Base-by-base conservation (phyloP, 2,329 filamentous ascomycete species). In the Fusarium sororula region DNA sequence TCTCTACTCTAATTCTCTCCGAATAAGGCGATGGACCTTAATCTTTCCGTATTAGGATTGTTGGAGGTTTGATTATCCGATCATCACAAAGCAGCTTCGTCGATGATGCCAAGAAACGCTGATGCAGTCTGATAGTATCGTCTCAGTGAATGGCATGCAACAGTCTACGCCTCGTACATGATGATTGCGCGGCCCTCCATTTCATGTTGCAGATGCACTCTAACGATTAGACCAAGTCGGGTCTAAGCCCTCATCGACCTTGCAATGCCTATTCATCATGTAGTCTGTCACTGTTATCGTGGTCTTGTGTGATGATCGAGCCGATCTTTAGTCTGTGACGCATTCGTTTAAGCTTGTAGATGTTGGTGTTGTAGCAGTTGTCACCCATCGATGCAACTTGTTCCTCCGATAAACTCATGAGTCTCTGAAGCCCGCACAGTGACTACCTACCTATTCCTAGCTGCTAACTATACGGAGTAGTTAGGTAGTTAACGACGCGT, bases 151-250 rank as follows among this genome's bases (percentile, higher is more conserved):
- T 60, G 72, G 54, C 48, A 75, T 73, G 68, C 50, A 63, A 45
- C 13, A 63, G 44, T 60, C 26, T 38, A 65, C 72, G 67, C 67
- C 71, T 75, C 63, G 30, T 47, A 39, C 47, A 50, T 42, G 53
- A 64, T 59, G 72, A 69, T 74, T 74, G 72, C 72, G 72, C 39
- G 72, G 72, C 72, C 72, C 64, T 69, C 71, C 63, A 47, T 69
- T 58, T 53, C 58, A 44, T 22, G 35, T 26, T 54, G 24, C 60
- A 28, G 45, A 45, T 56, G 26, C 37, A 41, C 37, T 35, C 17
- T 47, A 32, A 20, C 20, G 28, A 57, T 69, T 42, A 39, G 48
- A 44, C 35, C 32, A 26, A 50, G 12, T 38, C 24, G 20, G n/a
- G 47, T 42, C 47, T 37, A 54, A 51, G 56, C 32, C 42, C 37